phyloP scores from a whole-genome alignment of 768 basidiomycete species.

The Psilocybe cyanescens region DNA sequence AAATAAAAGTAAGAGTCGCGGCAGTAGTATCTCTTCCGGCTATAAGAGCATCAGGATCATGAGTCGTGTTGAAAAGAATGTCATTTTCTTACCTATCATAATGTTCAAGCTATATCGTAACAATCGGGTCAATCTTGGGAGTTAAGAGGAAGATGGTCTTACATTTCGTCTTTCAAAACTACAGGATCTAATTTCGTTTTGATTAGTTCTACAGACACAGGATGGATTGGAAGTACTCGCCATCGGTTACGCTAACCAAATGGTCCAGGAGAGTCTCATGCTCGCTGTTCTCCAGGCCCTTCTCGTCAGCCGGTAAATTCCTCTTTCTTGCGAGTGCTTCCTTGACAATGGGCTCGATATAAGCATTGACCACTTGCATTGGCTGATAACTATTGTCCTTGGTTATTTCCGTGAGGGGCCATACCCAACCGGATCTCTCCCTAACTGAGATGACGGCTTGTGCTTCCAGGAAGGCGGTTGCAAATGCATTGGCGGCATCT shows the following conservation, averaged over 20 bases:
- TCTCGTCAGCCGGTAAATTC: slow-evolving; percentile 22
- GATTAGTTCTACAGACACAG: neutral
- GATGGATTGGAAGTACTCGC: slow-evolving; percentile 26
- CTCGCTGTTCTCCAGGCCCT: slow-evolving; percentile 37
- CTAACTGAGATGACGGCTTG: slow-evolving; percentile 48
- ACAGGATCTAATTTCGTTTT: slow-evolving; percentile 18
- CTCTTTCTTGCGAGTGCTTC: slow-evolving; percentile 51
- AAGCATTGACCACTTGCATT: slow-evolving; percentile 58
- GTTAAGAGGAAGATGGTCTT: slow-evolving; percentile 6
- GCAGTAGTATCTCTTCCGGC: slow-evolving; percentile 53
- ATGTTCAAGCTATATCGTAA: slow-evolving; percentile 40
- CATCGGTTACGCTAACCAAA: slow-evolving; percentile 52
- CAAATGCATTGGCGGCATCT: slow-evolving; percentile 45
- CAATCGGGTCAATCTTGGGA: neutral
- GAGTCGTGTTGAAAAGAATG: no score
- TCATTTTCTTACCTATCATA: slow-evolving; percentile 38
- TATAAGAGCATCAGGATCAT: neutral
- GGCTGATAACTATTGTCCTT: slow-evolving; percentile 47
- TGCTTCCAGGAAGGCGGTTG: slow-evolving; percentile 50
- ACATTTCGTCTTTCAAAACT: slow-evolving; percentile 54
- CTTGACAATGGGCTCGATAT: slow-evolving; percentile 54
- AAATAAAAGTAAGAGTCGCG: slow-evolving; percentile 43
- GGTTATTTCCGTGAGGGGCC: slow-evolving; percentile 57
- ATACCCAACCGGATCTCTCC: slow-evolving; percentile 48
- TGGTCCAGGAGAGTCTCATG: slow-evolving; percentile 59